Base-by-base conservation (phyloP, 148 eudicot genomes). In the Suaeda aralocaspica region DNA sequence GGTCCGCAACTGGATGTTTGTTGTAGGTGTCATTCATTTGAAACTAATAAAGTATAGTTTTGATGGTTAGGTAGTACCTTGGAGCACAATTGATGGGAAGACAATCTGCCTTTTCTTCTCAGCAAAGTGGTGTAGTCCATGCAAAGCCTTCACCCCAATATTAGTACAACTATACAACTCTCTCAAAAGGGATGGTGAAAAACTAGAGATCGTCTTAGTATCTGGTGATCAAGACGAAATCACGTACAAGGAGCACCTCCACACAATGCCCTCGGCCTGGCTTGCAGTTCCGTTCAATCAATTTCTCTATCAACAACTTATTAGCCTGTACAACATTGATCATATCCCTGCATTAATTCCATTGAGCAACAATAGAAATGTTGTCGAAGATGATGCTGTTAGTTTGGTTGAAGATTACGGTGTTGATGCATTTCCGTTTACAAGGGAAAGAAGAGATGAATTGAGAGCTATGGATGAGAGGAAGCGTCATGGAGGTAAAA, bases 191-290 rank as follows among this genome's bases (percentile, higher is more conserved):
- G n/a, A 36, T 14, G 85, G 81, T 10, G 65, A 82, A 49, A 76
- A 78, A 18, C 42, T 86, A 26, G 90, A 86, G 80, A 74, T 84
- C 30, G 66, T 84, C 22, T 84, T 84, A 29, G 71, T 84, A 70
- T 86, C 90, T n/a, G 76, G 69, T 25, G 90, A 86, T 61, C 72
- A 76, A 48, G 86, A 84, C 36, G 84, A 86, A 71, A 44, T 51
- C 33, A 75, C 78, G 53, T 86, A 80, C 55, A 76, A 24, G 19
- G 82, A 84, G 49, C 79, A 82, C 70, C 70, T 77, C 25, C 60
- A 78, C 72, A 51, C 51, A 48, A 84, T 86, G 90, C 87, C 90
- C n/a, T n/a, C n/a, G n/a, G n/a, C n/a, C 31, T 86, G 90, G 90
- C 84, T 84, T 58, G 79, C 85, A 26, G 63, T 84, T 63, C 90